Percentiles rank a stretch among this genome's conserved stretches.
These are phyloP conservation scores for Stagonosporopsis cucurbitacearum DNA, from an alignment of 2,329 filamentous ascomycete genomes.

Conservation along the genomic window DNA sequence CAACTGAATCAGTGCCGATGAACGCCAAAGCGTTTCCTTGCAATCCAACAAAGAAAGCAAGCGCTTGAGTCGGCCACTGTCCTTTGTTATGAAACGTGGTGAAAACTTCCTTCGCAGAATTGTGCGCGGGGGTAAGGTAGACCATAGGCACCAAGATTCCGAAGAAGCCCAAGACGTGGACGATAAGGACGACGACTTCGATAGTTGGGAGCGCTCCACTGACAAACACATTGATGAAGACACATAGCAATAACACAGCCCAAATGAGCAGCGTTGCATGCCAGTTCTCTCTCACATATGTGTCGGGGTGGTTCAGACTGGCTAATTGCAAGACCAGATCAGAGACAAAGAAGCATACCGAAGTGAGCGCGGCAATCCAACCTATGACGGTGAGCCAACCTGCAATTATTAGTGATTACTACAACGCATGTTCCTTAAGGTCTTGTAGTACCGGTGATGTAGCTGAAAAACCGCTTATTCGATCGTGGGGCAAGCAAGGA, in stretches of 20 bases:
- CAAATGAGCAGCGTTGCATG: conserved; percentile 60
- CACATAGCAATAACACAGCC: conserved; percentile 50
- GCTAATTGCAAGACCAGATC: conserved; percentile 44
- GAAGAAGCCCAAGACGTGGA: conserved; percentile 62
- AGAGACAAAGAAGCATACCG: conserved; percentile 45
- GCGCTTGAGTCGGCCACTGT: conserved; percentile 52
- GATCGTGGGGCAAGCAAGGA: conserved; percentile 52
- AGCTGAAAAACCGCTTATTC: conserved; percentile 54
- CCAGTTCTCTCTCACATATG: conserved; percentile 53
- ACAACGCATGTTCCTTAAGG: too few species aligned
- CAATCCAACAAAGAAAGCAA: conserved; percentile 56
- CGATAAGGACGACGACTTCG: conserved; percentile 57
- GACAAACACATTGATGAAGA: conserved; percentile 56
- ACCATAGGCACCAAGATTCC: conserved; percentile 55
- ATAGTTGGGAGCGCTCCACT: conserved; percentile 56
- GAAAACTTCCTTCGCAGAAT: conserved; percentile 52
- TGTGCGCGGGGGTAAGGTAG: conserved; percentile 48
- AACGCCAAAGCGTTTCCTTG: conserved; percentile 49
- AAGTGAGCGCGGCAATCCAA: conserved; percentile 52
- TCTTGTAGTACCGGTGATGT: conserved; percentile 46
- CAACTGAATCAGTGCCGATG: conserved; percentile 49
- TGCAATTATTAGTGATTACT: conserved; percentile 21
- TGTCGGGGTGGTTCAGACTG: conserved; percentile 48
- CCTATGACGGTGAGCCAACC: conserved; percentile 56
- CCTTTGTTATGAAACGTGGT: conserved; percentile 57